Percentiles rank a stretch among this genome's conserved stretches.
Evolutionary conservation across 2,329 filamentous ascomycete genomes (phyloP).

Genomic region (Colletotrichum kahawae): DNA sequence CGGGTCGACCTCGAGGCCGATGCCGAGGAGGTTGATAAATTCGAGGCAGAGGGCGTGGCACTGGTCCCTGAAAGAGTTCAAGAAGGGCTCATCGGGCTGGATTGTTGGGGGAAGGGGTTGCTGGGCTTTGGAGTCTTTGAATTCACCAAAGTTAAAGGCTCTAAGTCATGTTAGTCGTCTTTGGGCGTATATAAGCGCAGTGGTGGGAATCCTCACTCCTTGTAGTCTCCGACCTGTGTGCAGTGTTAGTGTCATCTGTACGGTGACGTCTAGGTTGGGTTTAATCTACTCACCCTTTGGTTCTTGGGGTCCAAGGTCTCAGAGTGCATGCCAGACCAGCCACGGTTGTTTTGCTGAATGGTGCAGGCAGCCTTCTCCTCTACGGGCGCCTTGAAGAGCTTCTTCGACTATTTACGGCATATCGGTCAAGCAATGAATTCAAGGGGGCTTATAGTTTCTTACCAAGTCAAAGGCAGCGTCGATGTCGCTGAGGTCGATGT

Average conservation of each 20-base stretch:
- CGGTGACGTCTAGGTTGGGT: background rate
- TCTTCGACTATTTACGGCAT: slow-evolving; percentile 58
- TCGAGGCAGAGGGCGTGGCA: slow-evolving; percentile 77
- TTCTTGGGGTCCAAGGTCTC: slow-evolving; percentile 87
- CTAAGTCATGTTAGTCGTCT: slow-evolving; percentile 45
- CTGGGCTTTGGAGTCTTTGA: slow-evolving; percentile 68
- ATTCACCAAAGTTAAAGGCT: slow-evolving; percentile 91
- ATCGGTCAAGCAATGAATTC: background rate
- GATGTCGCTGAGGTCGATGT: slow-evolving; percentile 71
- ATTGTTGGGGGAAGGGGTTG: slow-evolving; percentile 79
- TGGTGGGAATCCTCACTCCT: slow-evolving; percentile 66
- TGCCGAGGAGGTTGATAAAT: slow-evolving; percentile 78
- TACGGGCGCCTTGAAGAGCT: slow-evolving; percentile 73
- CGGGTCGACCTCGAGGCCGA: slow-evolving; percentile 68
- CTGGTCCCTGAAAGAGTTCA: slow-evolving; percentile 69
- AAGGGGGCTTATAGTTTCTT: slow-evolving; percentile 26
- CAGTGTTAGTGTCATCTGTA: background rate
- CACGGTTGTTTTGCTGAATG: slow-evolving; percentile 82
- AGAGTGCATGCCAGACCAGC: slow-evolving; percentile 87
- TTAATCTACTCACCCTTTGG: slow-evolving; percentile 65
- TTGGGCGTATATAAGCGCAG: background rate
- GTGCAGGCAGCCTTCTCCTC: slow-evolving; percentile 77
- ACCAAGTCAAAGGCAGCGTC: slow-evolving; percentile 78
- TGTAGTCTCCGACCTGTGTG: slow-evolving; percentile 77
- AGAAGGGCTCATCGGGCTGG: slow-evolving; percentile 59